Evolutionary conservation across 208 protist genomes (phyloP).

Genomic region (Novymonas esmeraldas): DNA sequence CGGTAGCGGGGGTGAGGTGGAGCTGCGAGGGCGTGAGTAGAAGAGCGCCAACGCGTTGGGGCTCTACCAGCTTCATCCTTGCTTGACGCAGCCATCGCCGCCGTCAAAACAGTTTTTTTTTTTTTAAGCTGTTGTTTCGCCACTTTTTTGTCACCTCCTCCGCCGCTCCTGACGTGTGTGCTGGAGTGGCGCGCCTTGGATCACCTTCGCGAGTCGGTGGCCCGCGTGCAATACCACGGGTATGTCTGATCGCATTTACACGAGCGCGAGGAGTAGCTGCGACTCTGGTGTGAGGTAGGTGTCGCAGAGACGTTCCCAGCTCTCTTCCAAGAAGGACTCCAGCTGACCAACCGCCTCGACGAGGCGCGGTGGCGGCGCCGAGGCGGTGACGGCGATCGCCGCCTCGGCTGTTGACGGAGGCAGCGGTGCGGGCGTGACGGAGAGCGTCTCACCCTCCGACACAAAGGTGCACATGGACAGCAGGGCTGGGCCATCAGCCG

Average conservation of each 20-base stretch:
- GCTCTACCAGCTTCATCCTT: too few species aligned
- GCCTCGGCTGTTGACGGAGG: background rate
- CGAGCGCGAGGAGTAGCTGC: slow-evolving; percentile 34
- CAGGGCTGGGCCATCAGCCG: background rate
- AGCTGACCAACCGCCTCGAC: slow-evolving; percentile 31
- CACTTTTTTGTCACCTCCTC: too few species aligned
- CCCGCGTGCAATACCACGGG: too few species aligned
- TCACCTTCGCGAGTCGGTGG: too few species aligned
- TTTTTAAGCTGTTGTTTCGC: background rate
- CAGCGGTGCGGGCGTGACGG: background rate
- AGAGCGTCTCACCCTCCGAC: background rate
- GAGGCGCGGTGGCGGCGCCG: slow-evolving; percentile 13
- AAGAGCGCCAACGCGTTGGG: too few species aligned
- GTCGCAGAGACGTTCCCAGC: slow-evolving; percentile 36
- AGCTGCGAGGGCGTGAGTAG: too few species aligned
- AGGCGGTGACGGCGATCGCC: background rate
- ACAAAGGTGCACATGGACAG: slow-evolving; percentile 5
- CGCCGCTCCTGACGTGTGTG: too few species aligned
- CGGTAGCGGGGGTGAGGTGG: too few species aligned
- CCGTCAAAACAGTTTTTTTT: too few species aligned
- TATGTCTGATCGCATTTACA: too few species aligned
- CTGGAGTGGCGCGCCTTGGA: too few species aligned
- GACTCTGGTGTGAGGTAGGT: slow-evolving; percentile 53
- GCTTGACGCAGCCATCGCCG: too few species aligned
- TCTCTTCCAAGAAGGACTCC: slow-evolving; percentile 15